Evolutionary conservation across 148 eudicot species (phyloP), one percentile per base, ranked within the genome.

Genomic region (Vaccinium macrocarpon): DNA sequence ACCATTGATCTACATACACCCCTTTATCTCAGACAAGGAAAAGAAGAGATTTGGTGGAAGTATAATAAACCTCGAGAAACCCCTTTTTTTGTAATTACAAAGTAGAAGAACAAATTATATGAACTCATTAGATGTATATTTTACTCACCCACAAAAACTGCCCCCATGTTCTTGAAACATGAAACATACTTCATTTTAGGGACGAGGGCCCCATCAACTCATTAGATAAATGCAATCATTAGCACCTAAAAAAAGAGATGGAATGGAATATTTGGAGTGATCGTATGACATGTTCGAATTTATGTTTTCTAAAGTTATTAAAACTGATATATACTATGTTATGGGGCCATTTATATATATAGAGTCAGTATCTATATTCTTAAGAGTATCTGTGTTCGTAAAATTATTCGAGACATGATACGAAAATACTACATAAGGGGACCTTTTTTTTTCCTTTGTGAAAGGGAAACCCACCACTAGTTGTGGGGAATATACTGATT

Each of bases 381-480:
- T 66, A 66, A 11, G 0, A 42, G 46, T 42, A 10, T 11, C 2
- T 25, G 7, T 4, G 72, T 66, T 27, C 7, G 2, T 66, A 66
- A 11, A 11, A 25, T 27, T 27, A 23, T 25, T 66, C 72, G 0
- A 66, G 6, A 27, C 25, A 66, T 27, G 16, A 25, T 12, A 66
- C 72, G n/a, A 9, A 8, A 78, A 7, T 1, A 27, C 62, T 6
- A 23, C 9, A 32, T 15, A 25, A 50, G 13, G 61, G 14, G 59
- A 18, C 13, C 15, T 42, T 27, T 82, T 35, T 66, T n/a, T 59
- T 62, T 70, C 38, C 21, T 56, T 71, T 16, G 68, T 86, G 88
- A 86, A 84, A 88, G 82, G 85, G 86, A 84, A 86, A 78, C 77
- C 83, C 83, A 84, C 86, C 83, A 49, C 76, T 48, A 81, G 86